Evolutionary conservation across 331 rosid genomes (phyloP).

Genomic region (Acacia pycnantha): DNA sequence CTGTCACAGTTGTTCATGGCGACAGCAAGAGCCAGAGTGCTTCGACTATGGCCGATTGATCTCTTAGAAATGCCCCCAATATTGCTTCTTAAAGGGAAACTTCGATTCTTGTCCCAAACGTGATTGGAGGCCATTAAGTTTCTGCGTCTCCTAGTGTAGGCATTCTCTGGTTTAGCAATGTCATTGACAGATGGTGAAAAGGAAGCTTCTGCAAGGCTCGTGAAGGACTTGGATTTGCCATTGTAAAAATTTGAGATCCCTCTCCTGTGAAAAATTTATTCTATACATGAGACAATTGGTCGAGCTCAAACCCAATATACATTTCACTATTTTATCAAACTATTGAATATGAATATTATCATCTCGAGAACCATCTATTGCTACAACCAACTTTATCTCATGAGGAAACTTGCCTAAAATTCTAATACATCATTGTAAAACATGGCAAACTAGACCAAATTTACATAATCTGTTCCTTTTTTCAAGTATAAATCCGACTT

Average conservation of each 20-base stretch:
- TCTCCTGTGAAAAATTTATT: slow-evolving; percentile 52
- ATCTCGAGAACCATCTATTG: not conserved
- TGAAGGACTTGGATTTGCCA: slow-evolving; percentile 83
- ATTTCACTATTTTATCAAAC: not conserved
- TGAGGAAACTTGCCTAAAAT: not conserved
- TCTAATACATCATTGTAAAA: not conserved
- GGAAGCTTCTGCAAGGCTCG: slow-evolving; percentile 62
- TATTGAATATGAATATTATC: not conserved
- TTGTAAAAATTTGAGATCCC: slow-evolving; percentile 76
- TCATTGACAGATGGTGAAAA: slow-evolving; percentile 51
- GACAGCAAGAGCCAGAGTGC: slow-evolving; percentile 73
- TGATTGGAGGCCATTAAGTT: slow-evolving; percentile 61
- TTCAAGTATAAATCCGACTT: no score
- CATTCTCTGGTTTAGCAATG: slow-evolving; percentile 77
- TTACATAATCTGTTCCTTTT: not conserved
- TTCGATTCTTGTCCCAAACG: slow-evolving; percentile 62
- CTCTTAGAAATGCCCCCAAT: slow-evolving; percentile 78
- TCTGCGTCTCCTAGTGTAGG: slow-evolving; percentile 68
- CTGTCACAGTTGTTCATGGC: slow-evolving; percentile 70
- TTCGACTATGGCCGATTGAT: slow-evolving; percentile 58
- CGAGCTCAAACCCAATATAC: not conserved
- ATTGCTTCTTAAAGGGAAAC: slow-evolving; percentile 48
- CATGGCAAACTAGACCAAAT: not conserved
- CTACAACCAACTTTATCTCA: not conserved
- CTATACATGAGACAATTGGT: not conserved